These are phyloP conservation scores for Daldinia concentrica DNA, from an alignment of 495 filamentous ascomycete genomes.

Conservation along the genomic window DNA sequence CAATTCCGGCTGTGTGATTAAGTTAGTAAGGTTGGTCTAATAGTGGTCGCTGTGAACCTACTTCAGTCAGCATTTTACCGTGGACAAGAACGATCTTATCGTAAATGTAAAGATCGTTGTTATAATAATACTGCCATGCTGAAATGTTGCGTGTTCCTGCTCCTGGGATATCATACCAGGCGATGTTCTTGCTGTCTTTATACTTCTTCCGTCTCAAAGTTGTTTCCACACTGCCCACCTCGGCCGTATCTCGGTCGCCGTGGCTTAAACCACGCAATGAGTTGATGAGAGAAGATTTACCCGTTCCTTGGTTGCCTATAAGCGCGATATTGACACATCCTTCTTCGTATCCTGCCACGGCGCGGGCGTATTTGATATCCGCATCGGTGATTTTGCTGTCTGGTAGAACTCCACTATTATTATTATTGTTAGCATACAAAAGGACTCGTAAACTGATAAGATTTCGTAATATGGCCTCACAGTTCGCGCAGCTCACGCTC, in stretches of 20 bases:
- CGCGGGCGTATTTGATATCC: neutral
- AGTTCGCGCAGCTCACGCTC: neutral
- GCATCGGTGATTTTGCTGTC: neutral
- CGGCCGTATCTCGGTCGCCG: neutral
- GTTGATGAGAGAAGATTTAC: neutral
- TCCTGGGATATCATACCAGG: neutral
- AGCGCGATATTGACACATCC: neutral
- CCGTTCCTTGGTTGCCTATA: neutral
- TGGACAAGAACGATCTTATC: slow-evolving; percentile 3
- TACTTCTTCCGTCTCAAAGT: neutral
- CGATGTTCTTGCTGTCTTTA: neutral
- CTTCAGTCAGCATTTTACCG: neutral
- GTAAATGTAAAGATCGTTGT: neutral
- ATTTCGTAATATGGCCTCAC: neutral
- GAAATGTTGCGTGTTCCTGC: neutral
- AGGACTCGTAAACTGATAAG: neutral
- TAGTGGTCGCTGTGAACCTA: neutral
- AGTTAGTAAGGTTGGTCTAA: neutral
- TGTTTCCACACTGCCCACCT: neutral
- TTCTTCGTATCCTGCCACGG: neutral
- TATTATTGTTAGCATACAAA: neutral
- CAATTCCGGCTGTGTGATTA: neutral
- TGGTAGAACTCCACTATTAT: neutral
- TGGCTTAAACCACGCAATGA: neutral
- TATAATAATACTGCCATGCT: neutral